Conservation (phyloP, 2,329 filamentous ascomycete genomes). For the Phyllosticta citrichinensis region DNA sequence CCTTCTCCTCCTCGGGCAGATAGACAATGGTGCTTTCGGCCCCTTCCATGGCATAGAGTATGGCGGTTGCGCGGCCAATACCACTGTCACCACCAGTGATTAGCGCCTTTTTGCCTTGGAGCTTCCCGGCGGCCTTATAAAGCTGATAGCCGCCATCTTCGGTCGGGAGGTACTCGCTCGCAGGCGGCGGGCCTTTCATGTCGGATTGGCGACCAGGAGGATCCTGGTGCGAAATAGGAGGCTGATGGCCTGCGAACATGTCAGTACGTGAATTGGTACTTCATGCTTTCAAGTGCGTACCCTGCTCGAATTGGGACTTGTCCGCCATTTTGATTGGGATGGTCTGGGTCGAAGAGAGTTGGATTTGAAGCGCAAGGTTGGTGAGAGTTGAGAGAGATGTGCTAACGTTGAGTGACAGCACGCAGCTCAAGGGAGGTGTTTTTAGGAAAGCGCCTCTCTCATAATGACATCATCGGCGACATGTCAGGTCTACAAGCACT, state of each 20-base stretch:
- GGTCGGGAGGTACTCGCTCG: conserved; percentile 56
- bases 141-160: conserved; percentile 56
- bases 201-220: conserved; percentile 45
- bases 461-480: neutral
- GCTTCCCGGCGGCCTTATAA: conserved; percentile 68
- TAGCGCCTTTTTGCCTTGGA: conserved; percentile 62
- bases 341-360: neutral
- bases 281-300: neutral
- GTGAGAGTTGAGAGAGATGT: neutral
- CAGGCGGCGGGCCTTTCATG: conserved; percentile 48
- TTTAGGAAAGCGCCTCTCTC: neutral
- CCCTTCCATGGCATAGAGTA: conserved; percentile 74
- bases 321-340: neutral
- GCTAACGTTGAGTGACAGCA: neutral
- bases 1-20: conserved; percentile 63
- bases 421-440: neutral
- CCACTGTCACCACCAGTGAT: conserved; percentile 76
- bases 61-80: conserved; percentile 65
- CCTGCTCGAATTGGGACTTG: conserved; percentile 6
- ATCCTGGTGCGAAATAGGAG: conserved; percentile 30
- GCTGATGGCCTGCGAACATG: conserved; percentile 10
- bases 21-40: conserved; percentile 65
- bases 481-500: neutral
- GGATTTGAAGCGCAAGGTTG: neutral
- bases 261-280: neutral